phyloP scores from a whole-genome alignment of 2,329 filamentous ascomycete species.

The Emmonsia crescens region DNA sequence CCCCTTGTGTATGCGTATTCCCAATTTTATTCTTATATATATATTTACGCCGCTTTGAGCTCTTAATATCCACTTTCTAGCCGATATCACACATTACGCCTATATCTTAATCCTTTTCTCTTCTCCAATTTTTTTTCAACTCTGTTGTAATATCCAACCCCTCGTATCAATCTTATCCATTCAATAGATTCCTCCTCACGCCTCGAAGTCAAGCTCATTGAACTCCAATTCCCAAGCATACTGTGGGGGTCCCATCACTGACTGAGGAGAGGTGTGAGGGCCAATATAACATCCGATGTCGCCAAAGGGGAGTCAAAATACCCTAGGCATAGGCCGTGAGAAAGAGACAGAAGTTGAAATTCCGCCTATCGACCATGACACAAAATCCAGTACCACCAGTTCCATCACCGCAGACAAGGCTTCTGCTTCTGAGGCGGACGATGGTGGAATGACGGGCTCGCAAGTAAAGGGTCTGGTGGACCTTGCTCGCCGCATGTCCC shows the following conservation, averaged over 20 bases:
- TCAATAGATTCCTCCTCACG: no score
- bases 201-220: background rate
- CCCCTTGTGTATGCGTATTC: no score
- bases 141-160: no score
- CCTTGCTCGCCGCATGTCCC: constrained; percentile 24
- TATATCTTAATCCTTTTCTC: no score
- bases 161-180: no score
- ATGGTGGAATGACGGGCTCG: constrained; percentile 17
- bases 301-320: background rate
- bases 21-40: no score
- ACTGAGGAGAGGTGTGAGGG: background rate
- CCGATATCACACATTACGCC: no score
- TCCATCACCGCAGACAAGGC: constrained; percentile 17
- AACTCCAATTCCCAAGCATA: background rate
- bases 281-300: background rate
- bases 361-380: constrained; percentile 4
- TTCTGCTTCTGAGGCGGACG: constrained; percentile 8
- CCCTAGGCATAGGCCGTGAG: background rate
- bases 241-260: background rate
- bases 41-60: no score
- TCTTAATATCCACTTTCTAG: no score
- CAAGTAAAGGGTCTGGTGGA: constrained; percentile 19
- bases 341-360: background rate
- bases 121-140: no score
- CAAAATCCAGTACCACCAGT: constrained; percentile 12